Evolutionary conservation across 768 basidiomycete species (phyloP).

Genomic region (Boletus sp.): DNA sequence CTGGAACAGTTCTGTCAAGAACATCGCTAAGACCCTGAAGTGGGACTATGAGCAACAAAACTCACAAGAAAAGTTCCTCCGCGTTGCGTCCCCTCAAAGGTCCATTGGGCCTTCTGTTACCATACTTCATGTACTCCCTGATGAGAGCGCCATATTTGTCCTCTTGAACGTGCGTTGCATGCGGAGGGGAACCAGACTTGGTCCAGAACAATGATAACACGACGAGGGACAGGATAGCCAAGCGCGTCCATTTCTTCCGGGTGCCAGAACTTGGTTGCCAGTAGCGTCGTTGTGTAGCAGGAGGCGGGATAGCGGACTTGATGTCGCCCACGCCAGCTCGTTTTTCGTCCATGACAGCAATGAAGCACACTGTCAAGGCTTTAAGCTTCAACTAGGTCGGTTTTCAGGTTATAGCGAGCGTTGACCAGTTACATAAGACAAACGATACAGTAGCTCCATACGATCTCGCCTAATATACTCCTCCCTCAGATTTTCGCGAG

Average conservation of each 20-base stretch:
- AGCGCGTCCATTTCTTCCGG: slow-evolving; percentile 14
- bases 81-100: slow-evolving; percentile 35
- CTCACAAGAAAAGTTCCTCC: slow-evolving; percentile 47
- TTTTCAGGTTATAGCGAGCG: too few species aligned
- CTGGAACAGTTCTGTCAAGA: slow-evolving; percentile 45
- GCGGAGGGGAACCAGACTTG: not conserved
- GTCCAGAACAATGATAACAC: slow-evolving; percentile 16
- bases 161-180: slow-evolving; percentile 7
- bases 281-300: slow-evolving; percentile 10
- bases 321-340: not conserved
- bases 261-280: not conserved
- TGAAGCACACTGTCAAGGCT: too few species aligned
- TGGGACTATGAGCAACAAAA: not conserved
- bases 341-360: slow-evolving; percentile 20
- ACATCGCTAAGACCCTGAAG: not conserved
- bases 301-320: slow-evolving; percentile 18
- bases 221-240: slow-evolving; percentile 10
- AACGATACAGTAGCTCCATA: too few species aligned
- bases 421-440: too few species aligned
- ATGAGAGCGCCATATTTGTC: slow-evolving; percentile 14
- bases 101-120: slow-evolving; percentile 7
- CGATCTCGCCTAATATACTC: not conserved
- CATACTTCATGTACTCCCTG: slow-evolving; percentile 16
- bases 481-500: slow-evolving; percentile 19
- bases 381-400: too few species aligned